Evolutionary conservation across 1,139 yeast species (phyloP), one percentile per base, ranked within the genome.

Genomic region (Zygosaccharomyces sapae): DNA sequence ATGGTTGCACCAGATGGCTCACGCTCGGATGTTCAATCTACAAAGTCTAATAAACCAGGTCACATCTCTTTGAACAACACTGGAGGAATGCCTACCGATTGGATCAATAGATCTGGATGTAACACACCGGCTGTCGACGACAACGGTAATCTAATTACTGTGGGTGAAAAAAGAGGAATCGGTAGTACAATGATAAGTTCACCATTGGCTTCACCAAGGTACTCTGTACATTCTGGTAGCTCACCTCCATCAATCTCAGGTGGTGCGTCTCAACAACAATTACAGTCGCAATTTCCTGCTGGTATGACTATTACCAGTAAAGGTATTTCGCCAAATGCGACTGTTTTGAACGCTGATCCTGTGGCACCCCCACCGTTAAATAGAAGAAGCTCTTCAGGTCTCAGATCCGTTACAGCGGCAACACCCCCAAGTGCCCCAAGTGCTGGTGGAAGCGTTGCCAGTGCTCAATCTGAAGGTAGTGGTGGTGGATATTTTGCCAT

Each of bases 81-180:
- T 5, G 50, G 53, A 4, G 44, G 52, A n/a, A 39, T 41, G 20
- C 48, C 25, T 18, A 22, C 29, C 9, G 33, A 30, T 7, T 45
- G 45, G 12, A 30, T 24, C 29, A 41, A 45, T 12, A 52, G 61
- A 40, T 55, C 67, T 7, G 57, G 47, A 30, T 49, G 63, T 3
- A 60, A 62, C 33, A 64, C 69, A 2, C 69, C 69, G 6, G 64
- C 66, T 12, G 61, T 65, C 39, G 69, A 66, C 47, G 69, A 66
- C 38, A 58, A 65, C 45, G 69, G 69, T 34, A 66, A 66, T 43
- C 46, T 66, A 49, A 61, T 66, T 3, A 61, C 62, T 5, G 58
- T 62, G 10, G 57, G 59, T 3, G 66, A 60, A 30, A 52, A 58
- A 22, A 55, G 52, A 25, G 12, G 12, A 27, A 27, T 16, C 16